Conservation (phyloP, 1,284 basidiomycete genomes). For the Pseudozyma tsukubaensis region DNA sequence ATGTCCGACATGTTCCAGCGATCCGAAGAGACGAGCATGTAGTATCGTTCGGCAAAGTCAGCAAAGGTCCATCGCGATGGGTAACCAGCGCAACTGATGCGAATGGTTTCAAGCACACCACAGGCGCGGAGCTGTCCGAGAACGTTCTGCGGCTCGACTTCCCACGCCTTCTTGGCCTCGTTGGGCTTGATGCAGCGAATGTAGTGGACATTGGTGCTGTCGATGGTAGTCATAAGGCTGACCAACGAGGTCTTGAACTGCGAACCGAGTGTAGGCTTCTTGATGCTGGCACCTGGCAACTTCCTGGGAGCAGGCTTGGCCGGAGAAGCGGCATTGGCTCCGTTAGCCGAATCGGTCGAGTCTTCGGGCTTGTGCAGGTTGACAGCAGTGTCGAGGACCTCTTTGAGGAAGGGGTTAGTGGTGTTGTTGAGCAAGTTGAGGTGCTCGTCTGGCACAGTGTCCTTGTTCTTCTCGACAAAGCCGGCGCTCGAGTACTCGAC, state of each 20-base stretch:
- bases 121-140: conserved; percentile 94
- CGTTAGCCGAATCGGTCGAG: conserved; percentile 29
- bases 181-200: conserved; percentile 99
- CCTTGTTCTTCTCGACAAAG: conserved; percentile 98
- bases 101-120: conserved; percentile 98
- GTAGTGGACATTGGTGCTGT: conserved; percentile 98
- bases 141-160: conserved; percentile 94
- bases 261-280: conserved; percentile 95
- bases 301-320: conserved; percentile 52
- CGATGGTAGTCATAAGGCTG: conserved; percentile 95
- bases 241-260: conserved; percentile 97
- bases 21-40: conserved; percentile 90
- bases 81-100: conserved; percentile 98
- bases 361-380: conserved; percentile 52
- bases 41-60: conserved; percentile 99
- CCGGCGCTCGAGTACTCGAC: conserved; percentile 98
- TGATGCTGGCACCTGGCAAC: conserved; percentile 75
- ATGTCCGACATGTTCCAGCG: conserved; percentile 76
- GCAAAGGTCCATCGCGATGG: conserved; percentile 99
- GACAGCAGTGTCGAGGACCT: conserved; percentile 79
- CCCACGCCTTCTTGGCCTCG: conserved; percentile 95
- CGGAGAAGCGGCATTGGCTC: conserved; percentile 13
- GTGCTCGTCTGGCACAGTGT: conserved; percentile 98
- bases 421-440: conserved; percentile 86
- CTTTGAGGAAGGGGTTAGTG: conserved; percentile 91